These are phyloP conservation scores for Paraglomus brasilianum DNA, from an alignment of 192 early-diverging fungal genomes.

Conservation along the genomic window DNA sequence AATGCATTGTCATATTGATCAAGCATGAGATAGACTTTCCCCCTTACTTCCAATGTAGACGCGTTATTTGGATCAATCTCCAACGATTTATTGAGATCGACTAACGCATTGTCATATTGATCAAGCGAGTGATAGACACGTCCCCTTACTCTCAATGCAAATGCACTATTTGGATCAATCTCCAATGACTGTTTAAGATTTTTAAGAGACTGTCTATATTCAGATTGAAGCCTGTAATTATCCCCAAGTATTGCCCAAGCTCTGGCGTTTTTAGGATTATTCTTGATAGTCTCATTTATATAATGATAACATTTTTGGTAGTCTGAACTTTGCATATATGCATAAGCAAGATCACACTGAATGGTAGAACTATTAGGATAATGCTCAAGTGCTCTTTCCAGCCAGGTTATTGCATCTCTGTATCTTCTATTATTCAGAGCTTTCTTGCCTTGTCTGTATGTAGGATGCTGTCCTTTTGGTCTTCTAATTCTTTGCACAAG, in stretches of 20 bases:
- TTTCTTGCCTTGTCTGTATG: background rate
- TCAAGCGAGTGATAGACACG: background rate
- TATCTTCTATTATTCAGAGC: background rate
- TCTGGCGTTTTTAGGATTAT: conserved; percentile 17
- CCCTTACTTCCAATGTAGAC: background rate
- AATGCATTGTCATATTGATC: background rate
- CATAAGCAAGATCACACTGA: conserved; percentile 25
- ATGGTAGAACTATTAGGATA: conserved; percentile 20
- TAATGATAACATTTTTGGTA: background rate
- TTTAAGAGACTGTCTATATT: background rate
- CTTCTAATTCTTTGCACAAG: no score
- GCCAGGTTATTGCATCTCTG: conserved; percentile 4
- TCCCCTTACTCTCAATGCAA: background rate
- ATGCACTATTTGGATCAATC: background rate
- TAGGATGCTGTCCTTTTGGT: background rate
- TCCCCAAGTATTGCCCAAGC: conserved; percentile 8
- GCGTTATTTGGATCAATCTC: background rate
- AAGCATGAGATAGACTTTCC: background rate
- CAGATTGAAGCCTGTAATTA: background rate
- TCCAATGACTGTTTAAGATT: background rate
- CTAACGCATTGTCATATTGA: background rate
- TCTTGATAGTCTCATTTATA: conserved; percentile 1
- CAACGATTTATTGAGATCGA: background rate
- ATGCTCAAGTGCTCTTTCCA: background rate
- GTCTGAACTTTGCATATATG: background rate